Percentiles rank a stretch among this genome's conserved stretches.
Evolutionary conservation across 169 alveolate species (phyloP).

Genomic region (Eimeria tenella): DNA sequence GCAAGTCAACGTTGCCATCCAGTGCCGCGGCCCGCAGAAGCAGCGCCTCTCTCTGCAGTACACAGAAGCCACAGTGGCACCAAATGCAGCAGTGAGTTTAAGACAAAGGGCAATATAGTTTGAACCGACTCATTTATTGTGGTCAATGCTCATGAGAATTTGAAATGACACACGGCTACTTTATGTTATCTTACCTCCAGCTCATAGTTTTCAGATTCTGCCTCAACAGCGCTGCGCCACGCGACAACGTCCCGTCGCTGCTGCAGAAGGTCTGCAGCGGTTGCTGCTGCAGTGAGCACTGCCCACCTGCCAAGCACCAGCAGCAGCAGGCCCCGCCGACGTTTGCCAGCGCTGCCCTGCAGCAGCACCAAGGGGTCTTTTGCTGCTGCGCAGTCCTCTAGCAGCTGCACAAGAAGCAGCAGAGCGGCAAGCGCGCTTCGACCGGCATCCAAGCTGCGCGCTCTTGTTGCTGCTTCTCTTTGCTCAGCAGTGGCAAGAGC

Average conservation of each 20-base stretch:
- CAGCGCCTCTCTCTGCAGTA: conserved; percentile 47
- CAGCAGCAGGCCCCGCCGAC: conserved; percentile 70
- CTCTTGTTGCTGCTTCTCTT: neutral
- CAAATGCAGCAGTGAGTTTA: neutral
- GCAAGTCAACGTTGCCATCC: conserved; percentile 19
- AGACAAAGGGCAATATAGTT: too few relatives aligned
- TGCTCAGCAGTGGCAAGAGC: conserved; percentile 8
- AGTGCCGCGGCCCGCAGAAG: conserved; percentile 67
- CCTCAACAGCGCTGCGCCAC: conserved; percentile 38
- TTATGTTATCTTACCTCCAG: conserved; percentile 3
- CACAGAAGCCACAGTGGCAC: neutral
- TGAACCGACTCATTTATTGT: too few relatives aligned
- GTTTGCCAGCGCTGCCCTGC: conserved; percentile 31
- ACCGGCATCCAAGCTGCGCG: neutral
- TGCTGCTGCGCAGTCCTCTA: conserved; percentile 16
- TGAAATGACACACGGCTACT: too few relatives aligned
- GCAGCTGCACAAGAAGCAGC: conserved; percentile 37
- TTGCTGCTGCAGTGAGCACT: conserved; percentile 51
- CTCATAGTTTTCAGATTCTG: neutral
- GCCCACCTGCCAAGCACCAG: conserved; percentile 77
- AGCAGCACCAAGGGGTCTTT: conserved; percentile 38
- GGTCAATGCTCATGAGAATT: too few relatives aligned
- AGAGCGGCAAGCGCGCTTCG: conserved; percentile 30
- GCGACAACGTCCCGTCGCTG: conserved; percentile 28
- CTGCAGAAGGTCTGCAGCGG: conserved; percentile 44